Evolutionary conservation across 768 basidiomycete species (phyloP).

Genomic region (Lentinula aciculospora): DNA sequence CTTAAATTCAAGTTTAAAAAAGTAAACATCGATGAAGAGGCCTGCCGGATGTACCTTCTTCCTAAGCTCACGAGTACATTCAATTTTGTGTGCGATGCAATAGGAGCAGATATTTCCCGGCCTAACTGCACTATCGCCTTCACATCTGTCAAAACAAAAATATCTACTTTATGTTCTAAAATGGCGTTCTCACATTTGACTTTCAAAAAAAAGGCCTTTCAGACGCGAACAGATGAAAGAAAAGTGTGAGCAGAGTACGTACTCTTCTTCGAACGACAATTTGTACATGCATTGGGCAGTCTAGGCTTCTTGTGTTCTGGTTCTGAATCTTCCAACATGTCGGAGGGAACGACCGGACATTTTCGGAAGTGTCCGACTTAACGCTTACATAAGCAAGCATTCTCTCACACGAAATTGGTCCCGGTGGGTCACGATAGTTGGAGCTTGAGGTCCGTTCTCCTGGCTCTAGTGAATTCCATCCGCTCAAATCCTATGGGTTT

Average conservation of each 20-base stretch:
- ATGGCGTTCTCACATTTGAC: conserved; percentile 4
- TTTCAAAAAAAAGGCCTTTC: neutral
- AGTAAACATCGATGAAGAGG: neutral
- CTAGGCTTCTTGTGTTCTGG: neutral
- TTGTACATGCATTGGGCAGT: conserved; percentile 32
- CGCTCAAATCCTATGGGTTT: too few relatives aligned
- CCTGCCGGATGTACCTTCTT: neutral
- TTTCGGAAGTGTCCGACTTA: too few relatives aligned
- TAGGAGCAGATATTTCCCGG: conserved; percentile 31
- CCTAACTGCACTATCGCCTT: conserved; percentile 39
- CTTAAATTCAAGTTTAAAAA: conserved; percentile 13
- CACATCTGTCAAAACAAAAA: neutral
- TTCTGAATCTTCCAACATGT: neutral
- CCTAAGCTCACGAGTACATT: conserved; percentile 20
- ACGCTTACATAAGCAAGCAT: too few relatives aligned
- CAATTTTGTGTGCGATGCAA: conserved; percentile 25
- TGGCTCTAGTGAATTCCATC: too few relatives aligned
- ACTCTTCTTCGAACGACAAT: conserved; percentile 59
- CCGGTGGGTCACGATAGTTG: too few relatives aligned
- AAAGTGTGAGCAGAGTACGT: conserved; percentile 31
- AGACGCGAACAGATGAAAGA: neutral
- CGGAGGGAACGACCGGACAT: neutral
- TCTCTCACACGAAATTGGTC: too few relatives aligned
- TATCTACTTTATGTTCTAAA: neutral
- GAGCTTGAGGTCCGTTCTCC: too few relatives aligned